phyloP scores from a whole-genome alignment of 306 rosid genomes.

The Trifolium subterraneum region DNA sequence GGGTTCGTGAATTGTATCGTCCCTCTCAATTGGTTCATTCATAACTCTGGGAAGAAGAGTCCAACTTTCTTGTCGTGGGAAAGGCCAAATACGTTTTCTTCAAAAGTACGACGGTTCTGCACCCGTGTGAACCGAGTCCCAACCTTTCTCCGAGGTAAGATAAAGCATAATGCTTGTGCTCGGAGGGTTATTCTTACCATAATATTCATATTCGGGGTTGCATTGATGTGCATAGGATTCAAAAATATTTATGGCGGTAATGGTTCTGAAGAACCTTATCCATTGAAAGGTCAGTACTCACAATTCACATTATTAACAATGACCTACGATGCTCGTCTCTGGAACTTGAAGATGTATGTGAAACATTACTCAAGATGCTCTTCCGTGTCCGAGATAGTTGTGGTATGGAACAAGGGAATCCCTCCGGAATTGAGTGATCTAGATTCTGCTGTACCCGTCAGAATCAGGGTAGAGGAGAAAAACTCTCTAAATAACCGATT shows the following conservation, averaged over 20 bases:
- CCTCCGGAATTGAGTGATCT: conserved; percentile 77
- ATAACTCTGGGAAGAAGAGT: conserved; percentile 67
- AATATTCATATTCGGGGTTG: conserved; percentile 67
- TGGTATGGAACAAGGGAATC: conserved; percentile 97
- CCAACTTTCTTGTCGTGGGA: conserved; percentile 67
- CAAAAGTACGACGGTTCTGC: conserved; percentile 76
- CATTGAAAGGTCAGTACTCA: conserved; percentile 71
- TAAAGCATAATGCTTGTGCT: conserved; percentile 72
- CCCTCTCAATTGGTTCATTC: conserved; percentile 78
- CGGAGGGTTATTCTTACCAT: conserved; percentile 79
- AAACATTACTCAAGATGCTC: conserved; percentile 95
- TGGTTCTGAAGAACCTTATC: conserved; percentile 91
- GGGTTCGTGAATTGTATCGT: conserved; percentile 88
- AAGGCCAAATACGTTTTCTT: conserved; percentile 62
- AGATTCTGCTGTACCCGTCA: conserved; percentile 87
- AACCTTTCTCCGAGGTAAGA: conserved; percentile 66
- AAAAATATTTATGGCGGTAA: conserved; percentile 84
- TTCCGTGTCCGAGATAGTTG: conserved; percentile 90
- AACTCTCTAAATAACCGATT: conserved; percentile 92
- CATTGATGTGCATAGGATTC: conserved; percentile 76
- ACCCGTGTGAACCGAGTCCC: conserved; percentile 82
- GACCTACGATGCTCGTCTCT: conserved; percentile 96
- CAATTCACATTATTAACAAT: conserved; percentile 93
- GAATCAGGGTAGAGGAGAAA: conserved; percentile 75
- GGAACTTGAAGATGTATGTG: conserved; percentile 93